These are phyloP conservation scores for Coemansia sp. DNA, from an alignment of 192 early-diverging fungal species.

Conservation along the genomic window DNA sequence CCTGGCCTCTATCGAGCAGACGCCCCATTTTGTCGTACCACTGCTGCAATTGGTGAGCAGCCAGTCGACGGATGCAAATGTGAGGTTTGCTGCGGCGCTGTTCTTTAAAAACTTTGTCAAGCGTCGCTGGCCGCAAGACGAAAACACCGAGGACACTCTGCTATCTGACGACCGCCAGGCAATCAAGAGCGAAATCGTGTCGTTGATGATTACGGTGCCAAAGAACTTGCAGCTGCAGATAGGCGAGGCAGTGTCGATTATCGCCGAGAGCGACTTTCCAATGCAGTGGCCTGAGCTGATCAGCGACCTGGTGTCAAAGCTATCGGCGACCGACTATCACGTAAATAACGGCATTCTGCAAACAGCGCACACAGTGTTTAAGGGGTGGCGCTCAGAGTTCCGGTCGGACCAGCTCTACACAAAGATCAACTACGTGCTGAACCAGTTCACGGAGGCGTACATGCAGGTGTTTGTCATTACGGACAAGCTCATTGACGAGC, in stretches of 20 bases:
- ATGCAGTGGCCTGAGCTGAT: conserved; percentile 82
- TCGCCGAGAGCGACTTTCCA: conserved; percentile 93
- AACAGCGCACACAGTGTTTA: conserved; percentile 94
- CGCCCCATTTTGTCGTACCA: conserved; percentile 64
- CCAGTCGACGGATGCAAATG: conserved; percentile 54
- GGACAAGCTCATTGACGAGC: conserved; percentile 71
- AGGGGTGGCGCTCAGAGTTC: conserved; percentile 84
- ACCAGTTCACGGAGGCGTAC: conserved; percentile 79
- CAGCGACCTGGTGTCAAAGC: conserved; percentile 68
- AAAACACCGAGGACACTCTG: conserved; percentile 37
- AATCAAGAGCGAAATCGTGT: conserved; percentile 83
- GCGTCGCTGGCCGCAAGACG: conserved; percentile 69
- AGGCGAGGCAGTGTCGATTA: conserved; percentile 88
- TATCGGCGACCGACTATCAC: conserved; percentile 73
- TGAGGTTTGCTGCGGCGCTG: conserved; percentile 78
- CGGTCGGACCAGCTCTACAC: conserved; percentile 74
- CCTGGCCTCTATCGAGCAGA: conserved; percentile 55
- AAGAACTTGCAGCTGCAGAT: conserved; percentile 81
- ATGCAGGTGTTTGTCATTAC: conserved; percentile 80
- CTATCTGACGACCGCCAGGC: conserved; percentile 63
- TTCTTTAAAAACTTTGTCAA: conserved; percentile 98
- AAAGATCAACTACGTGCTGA: conserved; percentile 91
- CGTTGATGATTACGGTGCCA: conserved; percentile 80
- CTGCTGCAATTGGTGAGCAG: conserved; percentile 75
- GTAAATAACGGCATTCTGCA: conserved; percentile 90